Evolutionary conservation across 331 rosid genomes (phyloP).

Genomic region (Spiraea crenata): DNA sequence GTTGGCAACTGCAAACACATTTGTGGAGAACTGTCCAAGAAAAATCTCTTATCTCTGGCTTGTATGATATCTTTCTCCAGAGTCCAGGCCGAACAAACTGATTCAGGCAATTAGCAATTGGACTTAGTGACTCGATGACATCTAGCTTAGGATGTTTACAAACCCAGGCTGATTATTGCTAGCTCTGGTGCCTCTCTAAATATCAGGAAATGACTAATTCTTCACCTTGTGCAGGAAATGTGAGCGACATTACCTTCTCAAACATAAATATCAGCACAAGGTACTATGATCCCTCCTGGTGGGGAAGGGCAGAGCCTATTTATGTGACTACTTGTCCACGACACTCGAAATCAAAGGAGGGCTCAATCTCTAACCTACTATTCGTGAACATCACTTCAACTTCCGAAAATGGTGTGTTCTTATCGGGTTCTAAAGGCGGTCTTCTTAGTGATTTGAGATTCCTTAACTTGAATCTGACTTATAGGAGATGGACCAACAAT

Average conservation of each 20-base stretch:
- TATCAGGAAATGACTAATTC: not conserved
- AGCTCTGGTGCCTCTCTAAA: not conserved
- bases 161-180: not conserved
- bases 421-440: constrained; percentile 79
- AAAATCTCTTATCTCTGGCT: not conserved
- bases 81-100: not conserved
- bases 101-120: constrained; percentile 1
- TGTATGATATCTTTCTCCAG: not conserved
- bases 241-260: constrained; percentile 78
- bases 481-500: constrained; percentile 57
- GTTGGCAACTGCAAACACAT: too few relatives aligned
- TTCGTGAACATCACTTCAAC: constrained; percentile 71
- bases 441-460: constrained; percentile 65
- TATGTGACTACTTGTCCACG: constrained; percentile 86
- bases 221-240: constrained; percentile 62
- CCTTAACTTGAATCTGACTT: constrained; percentile 64
- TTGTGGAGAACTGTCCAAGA: too few relatives aligned
- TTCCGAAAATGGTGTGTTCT: constrained; percentile 85
- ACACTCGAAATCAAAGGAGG: constrained; percentile 60
- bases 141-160: not conserved
- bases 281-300: constrained; percentile 89
- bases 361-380: constrained; percentile 67
- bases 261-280: constrained; percentile 87
- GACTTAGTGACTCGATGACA: not conserved
- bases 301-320: constrained; percentile 99